These are phyloP conservation scores for Cladosporium sp. DNA, from an alignment of 2,329 filamentous ascomycete species.

Conservation along the genomic window DNA sequence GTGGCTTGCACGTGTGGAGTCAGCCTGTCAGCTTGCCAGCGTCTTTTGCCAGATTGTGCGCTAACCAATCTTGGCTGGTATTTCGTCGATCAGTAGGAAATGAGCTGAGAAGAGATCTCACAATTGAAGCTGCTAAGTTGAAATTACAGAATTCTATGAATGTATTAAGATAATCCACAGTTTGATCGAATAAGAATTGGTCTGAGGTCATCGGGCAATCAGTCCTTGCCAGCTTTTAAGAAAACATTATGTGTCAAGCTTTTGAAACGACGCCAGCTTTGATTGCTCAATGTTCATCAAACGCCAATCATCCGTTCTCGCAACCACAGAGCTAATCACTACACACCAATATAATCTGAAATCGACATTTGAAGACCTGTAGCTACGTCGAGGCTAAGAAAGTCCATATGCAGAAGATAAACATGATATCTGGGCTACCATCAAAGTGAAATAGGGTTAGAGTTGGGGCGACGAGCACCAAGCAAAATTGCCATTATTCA, in stretches of 20 bases:
- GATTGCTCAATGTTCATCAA: background rate
- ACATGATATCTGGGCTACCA: background rate
- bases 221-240: no score
- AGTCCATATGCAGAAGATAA: background rate
- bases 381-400: background rate
- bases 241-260: no score
- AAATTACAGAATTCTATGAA: no score
- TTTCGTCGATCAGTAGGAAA: background rate
- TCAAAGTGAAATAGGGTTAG: background rate
- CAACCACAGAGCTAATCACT: background rate
- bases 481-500: background rate
- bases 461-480: background rate
- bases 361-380: background rate
- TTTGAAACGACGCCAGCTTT: background rate
- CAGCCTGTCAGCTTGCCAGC: background rate
- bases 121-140: no score
- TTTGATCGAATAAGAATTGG: no score
- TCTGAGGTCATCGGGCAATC: no score
- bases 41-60: background rate
- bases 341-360: background rate
- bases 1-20: background rate
- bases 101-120: background rate
- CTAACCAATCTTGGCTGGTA: background rate
- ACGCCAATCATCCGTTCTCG: background rate
- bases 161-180: no score